Conservation (phyloP, 202 grass and related monocot species). For the Schoenoplectus tabernaemontani region DNA sequence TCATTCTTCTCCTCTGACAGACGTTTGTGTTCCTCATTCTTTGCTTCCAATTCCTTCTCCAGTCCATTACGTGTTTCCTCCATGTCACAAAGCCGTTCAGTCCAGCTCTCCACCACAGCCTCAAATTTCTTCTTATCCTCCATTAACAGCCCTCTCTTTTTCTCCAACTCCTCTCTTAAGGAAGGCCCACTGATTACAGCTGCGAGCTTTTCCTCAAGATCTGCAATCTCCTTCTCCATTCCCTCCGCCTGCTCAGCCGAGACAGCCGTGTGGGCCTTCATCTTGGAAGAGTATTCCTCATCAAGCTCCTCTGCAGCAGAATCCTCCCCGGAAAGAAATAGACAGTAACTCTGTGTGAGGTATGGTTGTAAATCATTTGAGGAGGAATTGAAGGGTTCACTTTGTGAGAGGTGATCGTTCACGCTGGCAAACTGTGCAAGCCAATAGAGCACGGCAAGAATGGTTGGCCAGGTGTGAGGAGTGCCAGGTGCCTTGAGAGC, state of each 20-base stretch:
- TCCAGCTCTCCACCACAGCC: slow-evolving; percentile 55
- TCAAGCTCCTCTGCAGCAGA: slow-evolving; percentile 41
- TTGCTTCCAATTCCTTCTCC: slow-evolving; percentile 53
- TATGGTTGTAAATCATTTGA: slow-evolving; percentile 40
- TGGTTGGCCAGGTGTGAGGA: slow-evolving; percentile 67
- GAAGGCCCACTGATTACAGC: slow-evolving; percentile 40
- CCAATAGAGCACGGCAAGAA: slow-evolving; percentile 75
- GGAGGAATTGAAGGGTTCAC: background rate
- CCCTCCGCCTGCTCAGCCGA: background rate
- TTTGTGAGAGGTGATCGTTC: background rate
- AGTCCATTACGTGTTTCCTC: slow-evolving; percentile 20
- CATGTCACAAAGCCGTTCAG: slow-evolving; percentile 42
- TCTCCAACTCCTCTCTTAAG: slow-evolving; percentile 25
- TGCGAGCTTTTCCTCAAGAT: slow-evolving; percentile 33
- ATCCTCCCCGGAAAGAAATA: slow-evolving; percentile 47
- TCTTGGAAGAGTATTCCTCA: slow-evolving; percentile 42
- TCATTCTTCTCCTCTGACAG: slow-evolving; percentile 42
- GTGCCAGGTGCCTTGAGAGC: slow-evolving; percentile 69
- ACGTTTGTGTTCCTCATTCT: slow-evolving; percentile 33
- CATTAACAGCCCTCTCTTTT: slow-evolving; percentile 30
- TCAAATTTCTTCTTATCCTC: slow-evolving; percentile 62
- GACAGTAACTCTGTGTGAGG: slow-evolving; percentile 36
- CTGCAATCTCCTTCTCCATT: slow-evolving; percentile 44
- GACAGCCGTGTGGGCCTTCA: slow-evolving; percentile 17
- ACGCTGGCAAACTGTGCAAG: slow-evolving; percentile 38